These are phyloP conservation scores for Allantophomopsis lycopodina DNA, from an alignment of 2,329 filamentous ascomycete species.

Conservation along the genomic window DNA sequence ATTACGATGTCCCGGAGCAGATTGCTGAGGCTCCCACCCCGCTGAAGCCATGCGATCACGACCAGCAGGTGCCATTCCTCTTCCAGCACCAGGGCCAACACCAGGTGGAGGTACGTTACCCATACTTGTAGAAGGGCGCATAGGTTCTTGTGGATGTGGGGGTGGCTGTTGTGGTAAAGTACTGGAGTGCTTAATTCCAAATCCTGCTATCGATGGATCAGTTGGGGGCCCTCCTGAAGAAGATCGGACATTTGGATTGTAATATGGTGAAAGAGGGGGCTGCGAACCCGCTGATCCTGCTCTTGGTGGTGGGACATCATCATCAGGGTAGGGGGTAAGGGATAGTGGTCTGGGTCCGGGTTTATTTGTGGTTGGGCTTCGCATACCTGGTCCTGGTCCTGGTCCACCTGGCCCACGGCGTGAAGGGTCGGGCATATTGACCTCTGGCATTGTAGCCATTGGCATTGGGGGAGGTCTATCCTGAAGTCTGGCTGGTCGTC, in stretches of 20 bases:
- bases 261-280: slow-evolving; percentile 25
- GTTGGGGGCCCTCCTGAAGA: slow-evolving; percentile 31
- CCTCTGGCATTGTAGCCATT: slow-evolving; percentile 11
- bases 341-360: not conserved
- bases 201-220: slow-evolving; percentile 26
- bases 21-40: slow-evolving; percentile 29
- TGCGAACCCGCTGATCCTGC: slow-evolving; percentile 27
- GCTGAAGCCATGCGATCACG: slow-evolving; percentile 21
- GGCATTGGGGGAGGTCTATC: slow-evolving; percentile 20
- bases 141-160: slow-evolving; percentile 5
- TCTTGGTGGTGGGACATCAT: slow-evolving; percentile 37
- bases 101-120: slow-evolving; percentile 31
- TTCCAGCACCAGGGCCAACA: slow-evolving; percentile 15
- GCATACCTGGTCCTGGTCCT: too few species aligned
- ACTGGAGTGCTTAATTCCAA: slow-evolving; percentile 27
- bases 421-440: slow-evolving; percentile 12
- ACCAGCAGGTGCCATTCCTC: slow-evolving; percentile 3
- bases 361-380: not conserved
- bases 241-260: slow-evolving; percentile 32
- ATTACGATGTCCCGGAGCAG: slow-evolving; percentile 25
- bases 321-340: slow-evolving; percentile 56
- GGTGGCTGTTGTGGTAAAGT: slow-evolving; percentile 5
- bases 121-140: slow-evolving; percentile 30
- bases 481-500: slow-evolving; percentile 45
- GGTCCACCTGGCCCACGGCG: too few species aligned